Percentiles rank a stretch among this genome's conserved stretches.
These are phyloP conservation scores for Solanum pimpinellifolium DNA, from an alignment of 257 asterid species.

Conservation along the genomic window DNA sequence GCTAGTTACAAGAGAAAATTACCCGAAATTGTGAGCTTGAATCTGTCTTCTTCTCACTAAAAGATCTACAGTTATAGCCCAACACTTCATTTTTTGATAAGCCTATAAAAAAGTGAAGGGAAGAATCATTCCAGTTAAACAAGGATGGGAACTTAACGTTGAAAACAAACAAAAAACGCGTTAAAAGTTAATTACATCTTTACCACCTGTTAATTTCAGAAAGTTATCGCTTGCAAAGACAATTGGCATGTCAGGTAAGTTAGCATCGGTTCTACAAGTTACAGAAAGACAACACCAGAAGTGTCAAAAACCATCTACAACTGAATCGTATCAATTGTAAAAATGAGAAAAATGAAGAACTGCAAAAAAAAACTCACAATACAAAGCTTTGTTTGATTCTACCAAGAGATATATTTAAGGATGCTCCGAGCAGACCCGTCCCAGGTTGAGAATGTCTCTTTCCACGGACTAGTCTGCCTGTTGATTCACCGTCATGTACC, in stretches of 20 bases:
- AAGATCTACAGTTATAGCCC: conserved; percentile 78
- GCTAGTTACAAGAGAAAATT: not conserved
- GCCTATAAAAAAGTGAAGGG: conserved; percentile 26
- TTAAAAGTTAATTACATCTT: not conserved
- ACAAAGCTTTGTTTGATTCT: conserved; percentile 99
- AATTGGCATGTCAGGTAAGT: conserved; percentile 69
- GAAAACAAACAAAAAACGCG: not conserved
- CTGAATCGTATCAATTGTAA: not conserved
- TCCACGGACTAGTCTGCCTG: conserved; percentile 49
- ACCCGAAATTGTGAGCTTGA: conserved; percentile 18
- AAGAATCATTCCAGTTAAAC: not conserved
- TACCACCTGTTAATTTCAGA: conserved; percentile 69
- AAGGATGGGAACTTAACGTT: not conserved
- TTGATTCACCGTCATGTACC: conserved; percentile 58
- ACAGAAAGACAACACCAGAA: not conserved
- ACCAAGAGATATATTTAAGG: conserved; percentile 76
- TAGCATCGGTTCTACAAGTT: conserved; percentile 62
- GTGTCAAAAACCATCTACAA: not conserved
- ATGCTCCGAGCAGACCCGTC: conserved; percentile 28
- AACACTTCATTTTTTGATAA: conserved; percentile 67
- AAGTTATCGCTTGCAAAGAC: conserved; percentile 81
- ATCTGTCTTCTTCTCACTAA: conserved; percentile 46
- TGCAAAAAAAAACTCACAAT: conserved; percentile 74
- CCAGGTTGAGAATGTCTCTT: conserved; percentile 43
- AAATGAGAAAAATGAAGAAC: not conserved